Base-by-base conservation (phyloP, 768 basidiomycete species). In the Lactarius sanguifluus region DNA sequence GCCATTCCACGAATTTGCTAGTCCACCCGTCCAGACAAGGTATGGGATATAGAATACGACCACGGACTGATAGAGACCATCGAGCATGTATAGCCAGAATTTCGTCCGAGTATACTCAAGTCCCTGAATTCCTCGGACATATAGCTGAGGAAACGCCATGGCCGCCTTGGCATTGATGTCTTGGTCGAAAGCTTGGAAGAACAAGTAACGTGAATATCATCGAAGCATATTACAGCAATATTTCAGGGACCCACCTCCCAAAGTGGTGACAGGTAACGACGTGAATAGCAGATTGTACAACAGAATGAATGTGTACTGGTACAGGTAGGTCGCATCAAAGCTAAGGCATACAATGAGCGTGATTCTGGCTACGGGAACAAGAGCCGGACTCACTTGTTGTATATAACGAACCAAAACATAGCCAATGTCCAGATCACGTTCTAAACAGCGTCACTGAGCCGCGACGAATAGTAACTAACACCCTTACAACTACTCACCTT, bases 81-180 rank as follows among this genome's bases (percentile, higher is more conserved):
- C 96, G 8, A 85, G 75, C 92, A 98, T 97, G 78, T 95, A 97
- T 62, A 89, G 74, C 94, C 94, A 98, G 79, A 98, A 98, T 78
- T 92, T 94, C 60, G 79, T 69, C 12, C 93, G 86, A 20, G 95
- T 97, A 77, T 97, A 98, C 72, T 97, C 96, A 18, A 95, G 81
- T 25, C 96, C 94, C 18, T 89, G 86, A 69, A 98, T 97, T 30
- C 96, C 96, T 43, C 96, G 89, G 69, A 95, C 82, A 75, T 98
- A 98, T n/a, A 98, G 86, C 71, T 95, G 92, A 6, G 96, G 96
- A 79, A 92, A 97, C 7, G 94, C 94, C 38, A 97, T 78, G 0
- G 92, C 92, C 0, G 92, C 94, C 75, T 87, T 85, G 23, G 92
- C 90, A 73, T 95, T 93, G 72, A 96, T 82, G 75, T 98, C 96